Conservation (phyloP, 805 yeast species). For the Lachancea quebecensis region DNA sequence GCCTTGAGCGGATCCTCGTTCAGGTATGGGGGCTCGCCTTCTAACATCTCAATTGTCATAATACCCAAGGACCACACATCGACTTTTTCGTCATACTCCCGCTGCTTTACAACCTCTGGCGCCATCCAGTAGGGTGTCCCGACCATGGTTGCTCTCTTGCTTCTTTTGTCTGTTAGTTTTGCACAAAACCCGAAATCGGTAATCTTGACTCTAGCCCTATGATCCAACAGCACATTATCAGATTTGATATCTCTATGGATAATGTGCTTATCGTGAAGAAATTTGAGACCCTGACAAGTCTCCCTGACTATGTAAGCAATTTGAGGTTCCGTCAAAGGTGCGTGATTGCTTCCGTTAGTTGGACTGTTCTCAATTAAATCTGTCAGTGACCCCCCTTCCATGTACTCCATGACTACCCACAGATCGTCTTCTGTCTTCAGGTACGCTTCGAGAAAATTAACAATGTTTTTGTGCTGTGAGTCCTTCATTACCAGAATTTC, state of each 20-base stretch:
- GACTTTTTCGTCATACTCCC: constrained; percentile 94
- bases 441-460: constrained; percentile 88
- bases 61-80: constrained; percentile 98
- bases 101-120: constrained; percentile 93
- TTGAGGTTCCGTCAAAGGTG: constrained; percentile 68
- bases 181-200: constrained; percentile 99
- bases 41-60: constrained; percentile 97
- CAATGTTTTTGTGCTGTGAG: constrained; percentile 89
- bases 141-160: constrained; percentile 95
- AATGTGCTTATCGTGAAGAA: constrained; percentile 83
- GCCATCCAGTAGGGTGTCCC: constrained; percentile 99
- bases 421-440: constrained; percentile 70
- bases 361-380: constrained; percentile 91
- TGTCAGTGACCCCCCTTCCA: constrained; percentile 98
- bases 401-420: constrained; percentile 99
- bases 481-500: constrained; percentile 97
- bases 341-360: constrained; percentile 31
- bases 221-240: constrained; percentile 83
- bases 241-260: constrained; percentile 97
- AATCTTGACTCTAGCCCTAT: constrained; percentile 78
- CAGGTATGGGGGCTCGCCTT: constrained; percentile 96
- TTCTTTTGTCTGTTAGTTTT: constrained; percentile 71
- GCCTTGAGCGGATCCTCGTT: constrained; percentile 96
- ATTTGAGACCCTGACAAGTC: constrained; percentile 84
- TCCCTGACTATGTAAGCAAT: constrained; percentile 88